Percentiles rank a stretch among this genome's conserved stretches.
Conservation (phyloP, 179 eudicot species). For the Actinidia chinensis region DNA sequence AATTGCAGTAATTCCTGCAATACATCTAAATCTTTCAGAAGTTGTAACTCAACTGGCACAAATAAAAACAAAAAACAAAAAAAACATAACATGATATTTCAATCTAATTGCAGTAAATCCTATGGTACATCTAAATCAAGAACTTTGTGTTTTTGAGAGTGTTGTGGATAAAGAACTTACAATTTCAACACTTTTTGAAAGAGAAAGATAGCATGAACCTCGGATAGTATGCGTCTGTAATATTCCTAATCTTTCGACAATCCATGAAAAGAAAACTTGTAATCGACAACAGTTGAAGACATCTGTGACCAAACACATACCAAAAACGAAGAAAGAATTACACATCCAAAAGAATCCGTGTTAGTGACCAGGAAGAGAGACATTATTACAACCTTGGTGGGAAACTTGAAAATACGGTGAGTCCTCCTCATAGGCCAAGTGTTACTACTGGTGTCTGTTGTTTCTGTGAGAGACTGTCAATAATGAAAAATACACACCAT, state of each 20-base stretch:
- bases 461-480: no score
- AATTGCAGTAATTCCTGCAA: no score
- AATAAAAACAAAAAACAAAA: no score
- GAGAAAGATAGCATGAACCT: conserved; percentile 41
- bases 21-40: no score
- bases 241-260: conserved; percentile 49
- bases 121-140: neutral
- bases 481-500: no score
- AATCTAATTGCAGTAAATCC: no score
- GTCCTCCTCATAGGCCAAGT: conserved; percentile 13
- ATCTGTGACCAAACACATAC: conserved; percentile 40
- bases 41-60: no score
- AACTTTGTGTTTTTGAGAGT: neutral
- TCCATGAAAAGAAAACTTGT: conserved; percentile 68
- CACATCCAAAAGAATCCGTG: neutral
- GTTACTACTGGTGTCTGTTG: no score
- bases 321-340: conserved; percentile 1
- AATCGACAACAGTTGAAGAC: conserved; percentile 59
- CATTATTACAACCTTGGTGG: conserved; percentile 38
- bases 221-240: conserved; percentile 43
- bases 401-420: conserved; percentile 29
- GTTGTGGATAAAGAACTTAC: no score
- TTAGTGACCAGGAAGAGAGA: conserved; percentile 37
- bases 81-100: no score
- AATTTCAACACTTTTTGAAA: no score